Conservation (phyloP, 108 stramenopile genomes). For the Epithemia pelagica region DNA sequence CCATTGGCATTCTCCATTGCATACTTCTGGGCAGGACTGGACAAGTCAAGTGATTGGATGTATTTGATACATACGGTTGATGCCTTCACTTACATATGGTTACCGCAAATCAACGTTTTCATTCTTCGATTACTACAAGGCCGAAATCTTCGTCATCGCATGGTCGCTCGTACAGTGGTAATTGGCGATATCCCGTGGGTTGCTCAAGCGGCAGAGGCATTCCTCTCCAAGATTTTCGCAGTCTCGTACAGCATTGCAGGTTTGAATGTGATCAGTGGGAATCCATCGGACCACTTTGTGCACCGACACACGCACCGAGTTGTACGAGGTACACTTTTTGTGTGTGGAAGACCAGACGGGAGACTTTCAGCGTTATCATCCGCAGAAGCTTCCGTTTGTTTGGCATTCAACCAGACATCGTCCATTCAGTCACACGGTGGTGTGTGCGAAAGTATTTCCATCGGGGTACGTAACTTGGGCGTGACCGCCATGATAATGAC, state of each 20-base stretch:
- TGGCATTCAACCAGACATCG: conserved; percentile 69
- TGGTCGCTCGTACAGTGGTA: conserved; percentile 75
- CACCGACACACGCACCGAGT: conserved; percentile 62
- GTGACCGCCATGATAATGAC: no score
- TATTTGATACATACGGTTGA: conserved; percentile 45
- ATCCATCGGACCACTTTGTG: conserved; percentile 74
- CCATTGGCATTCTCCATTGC: conserved; percentile 43
- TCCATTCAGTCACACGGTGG: conserved; percentile 59
- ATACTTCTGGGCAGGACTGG: conserved; percentile 29
- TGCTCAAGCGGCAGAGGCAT: conserved; percentile 72
- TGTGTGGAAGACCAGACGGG: conserved; percentile 80
- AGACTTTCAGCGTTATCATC: conserved; percentile 66
- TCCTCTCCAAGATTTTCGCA: conserved; percentile 74
- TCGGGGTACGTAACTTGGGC: no score
- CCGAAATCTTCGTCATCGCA: conserved; percentile 52
- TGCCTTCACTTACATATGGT: conserved; percentile 63
- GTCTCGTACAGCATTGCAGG: conserved; percentile 66
- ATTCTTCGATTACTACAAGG: conserved; percentile 54
- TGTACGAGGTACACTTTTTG: conserved; percentile 65
- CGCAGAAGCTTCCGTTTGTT: conserved; percentile 53
- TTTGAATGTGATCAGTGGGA: conserved; percentile 57
- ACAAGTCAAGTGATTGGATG: conserved; percentile 6
- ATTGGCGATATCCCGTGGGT: conserved; percentile 80
- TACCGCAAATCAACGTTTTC: conserved; percentile 60
- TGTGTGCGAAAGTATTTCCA: conserved; percentile 66